phyloP scores from a whole-genome alignment of 805 yeast genomes.

The Jamesozyma gamospora region DNA sequence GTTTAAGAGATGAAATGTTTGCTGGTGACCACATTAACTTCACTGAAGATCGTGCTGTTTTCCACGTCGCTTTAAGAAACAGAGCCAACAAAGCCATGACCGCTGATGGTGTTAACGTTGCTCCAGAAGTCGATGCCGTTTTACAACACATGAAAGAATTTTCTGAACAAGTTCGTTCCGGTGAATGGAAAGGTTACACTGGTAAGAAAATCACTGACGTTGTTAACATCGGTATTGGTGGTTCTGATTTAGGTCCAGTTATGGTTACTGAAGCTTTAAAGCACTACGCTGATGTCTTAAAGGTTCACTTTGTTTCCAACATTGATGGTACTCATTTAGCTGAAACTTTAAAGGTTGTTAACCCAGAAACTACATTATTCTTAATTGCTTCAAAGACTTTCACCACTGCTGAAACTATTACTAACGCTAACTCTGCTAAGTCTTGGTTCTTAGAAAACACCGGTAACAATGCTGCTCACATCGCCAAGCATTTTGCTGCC shows the following conservation, averaged over 20 bases:
- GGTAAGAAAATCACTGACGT: constrained; percentile 89
- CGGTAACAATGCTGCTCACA: constrained; percentile 46
- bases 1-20: constrained; percentile 84
- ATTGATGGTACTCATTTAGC: constrained; percentile 97
- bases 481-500: constrained; percentile 97
- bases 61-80: constrained; percentile 94
- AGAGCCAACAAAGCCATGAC: constrained; percentile 72
- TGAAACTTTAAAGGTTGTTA: constrained; percentile 65
- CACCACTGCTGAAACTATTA: constrained; percentile 96
- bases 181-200: constrained; percentile 93
- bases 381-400: constrained; percentile 94
- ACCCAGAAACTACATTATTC: constrained; percentile 89
- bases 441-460: constrained; percentile 79
- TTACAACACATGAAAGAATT: constrained; percentile 95
- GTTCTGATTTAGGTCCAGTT: constrained; percentile 97
- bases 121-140: constrained; percentile 85
- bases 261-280: constrained; percentile 98
- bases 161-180: constrained; percentile 81
- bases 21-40: constrained; percentile 87
- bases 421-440: constrained; percentile 94
- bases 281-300: constrained; percentile 67
- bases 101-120: constrained; percentile 84
- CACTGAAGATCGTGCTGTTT: constrained; percentile 96
- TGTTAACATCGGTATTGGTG: constrained; percentile 98
- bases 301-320: constrained; percentile 91